A percentile compares a stretch with the other conserved stretches of the same genome.
These are phyloP conservation scores for Tylopilus cervinicoccineus DNA, from an alignment of 768 basidiomycete genomes.

Conservation along the genomic window DNA sequence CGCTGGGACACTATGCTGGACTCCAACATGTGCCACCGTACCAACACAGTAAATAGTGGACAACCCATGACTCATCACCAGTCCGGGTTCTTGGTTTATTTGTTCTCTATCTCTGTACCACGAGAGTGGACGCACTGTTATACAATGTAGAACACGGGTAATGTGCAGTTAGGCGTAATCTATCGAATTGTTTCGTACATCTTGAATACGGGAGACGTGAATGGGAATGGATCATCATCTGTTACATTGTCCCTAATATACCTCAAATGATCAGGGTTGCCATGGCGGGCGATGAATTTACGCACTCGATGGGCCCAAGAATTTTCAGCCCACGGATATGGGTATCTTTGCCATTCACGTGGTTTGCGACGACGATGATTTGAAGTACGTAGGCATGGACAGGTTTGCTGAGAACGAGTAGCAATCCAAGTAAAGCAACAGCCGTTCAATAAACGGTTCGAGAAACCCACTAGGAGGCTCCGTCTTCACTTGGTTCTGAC, in stretches of 20 bases:
- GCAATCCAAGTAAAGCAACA: neutral
- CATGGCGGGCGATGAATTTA: neutral
- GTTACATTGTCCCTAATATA: conserved; percentile 37
- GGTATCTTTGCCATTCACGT: conserved; percentile 98
- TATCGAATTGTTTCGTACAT: conserved; percentile 80
- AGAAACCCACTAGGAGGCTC: conserved; percentile 66
- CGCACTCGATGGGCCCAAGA: conserved; percentile 82
- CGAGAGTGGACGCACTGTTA: conserved; percentile 12
- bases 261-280: neutral
- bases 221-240: conserved; percentile 73
- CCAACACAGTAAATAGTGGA: conserved; percentile 26
- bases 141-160: conserved; percentile 28
- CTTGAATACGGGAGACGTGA: conserved; percentile 58
- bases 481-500: conserved; percentile 74
- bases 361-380: conserved; percentile 86
- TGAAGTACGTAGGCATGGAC: conserved; percentile 89
- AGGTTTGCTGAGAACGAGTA: conserved; percentile 57
- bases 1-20: conserved; percentile 24
- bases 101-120: neutral
- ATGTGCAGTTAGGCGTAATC: conserved; percentile 19
- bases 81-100: conserved; percentile 8
- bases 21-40: conserved; percentile 28
- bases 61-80: neutral
- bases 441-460: neutral
- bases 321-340: conserved; percentile 90